Evolutionary conservation across 805 yeast genomes (phyloP), one percentile per base, ranked within the genome.

Genomic region (Saccharomycopsis fermentans): DNA sequence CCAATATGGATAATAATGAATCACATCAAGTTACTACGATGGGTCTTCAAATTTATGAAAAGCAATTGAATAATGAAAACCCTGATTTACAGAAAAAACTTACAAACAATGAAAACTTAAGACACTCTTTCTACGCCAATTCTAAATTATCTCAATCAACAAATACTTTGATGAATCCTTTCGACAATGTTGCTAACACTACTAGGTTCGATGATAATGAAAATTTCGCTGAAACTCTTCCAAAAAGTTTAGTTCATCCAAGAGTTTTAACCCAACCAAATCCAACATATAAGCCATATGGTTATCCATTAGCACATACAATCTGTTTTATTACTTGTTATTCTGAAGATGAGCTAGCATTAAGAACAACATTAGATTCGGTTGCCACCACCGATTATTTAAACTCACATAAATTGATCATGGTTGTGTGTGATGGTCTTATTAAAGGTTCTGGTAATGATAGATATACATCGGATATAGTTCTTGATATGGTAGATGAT

Each of bases 361-460:
- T 94, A 59, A 79, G 98, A 66, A 82, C 92, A 0, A 90, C 98
- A 0, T 71, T 92, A 63, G 98, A 94, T 70, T 92, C 98, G 1
- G 69, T 94, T 55, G 88, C 96, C n/a, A 89, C 96, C 0, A 90
- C 97, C 0, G 96, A 90, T 63, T 94, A 87, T 70, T 97, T 98
- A 58, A 91, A 90, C 70, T 88, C 97, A 3, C 98, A 94, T 71
- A 94, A 92, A 70, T 74, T 94, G 62, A 77, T 94, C 47, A 73
- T 90, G 56, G 82, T 91, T 47, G 79, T 92, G 14, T 92, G 98
- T 76, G 99, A 94, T 74, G 99, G 99, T 65, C 65, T 92, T 37
- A 85, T 94, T 65, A 91, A 92, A 67, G 99, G 99, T 64, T 84
- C 96, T 21, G 98, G 97, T 54, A 92, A 92, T 71, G 91, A 84